Evolutionary conservation across 2,329 filamentous ascomycete species (phyloP).

Genomic region (Xylariomycetidae sp.): DNA sequence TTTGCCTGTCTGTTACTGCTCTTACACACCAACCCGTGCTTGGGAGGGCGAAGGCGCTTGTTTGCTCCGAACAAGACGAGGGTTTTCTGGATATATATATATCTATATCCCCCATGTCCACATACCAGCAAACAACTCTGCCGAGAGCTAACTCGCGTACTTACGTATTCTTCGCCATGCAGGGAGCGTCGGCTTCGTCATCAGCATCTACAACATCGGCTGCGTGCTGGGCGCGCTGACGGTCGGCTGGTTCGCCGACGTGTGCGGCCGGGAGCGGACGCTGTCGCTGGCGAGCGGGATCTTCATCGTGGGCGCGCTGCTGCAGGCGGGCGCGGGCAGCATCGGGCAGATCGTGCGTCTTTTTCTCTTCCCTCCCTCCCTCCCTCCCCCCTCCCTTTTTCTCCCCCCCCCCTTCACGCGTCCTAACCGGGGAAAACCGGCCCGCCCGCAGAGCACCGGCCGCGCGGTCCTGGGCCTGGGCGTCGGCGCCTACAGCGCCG

Average conservation of each 20-base stretch:
- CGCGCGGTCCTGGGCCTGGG: conserved; percentile 23
- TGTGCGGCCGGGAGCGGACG: conserved; percentile 23
- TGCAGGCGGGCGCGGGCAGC: conserved; percentile 19
- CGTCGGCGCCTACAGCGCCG: conserved; percentile 25
- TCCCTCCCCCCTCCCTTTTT: too few relatives aligned
- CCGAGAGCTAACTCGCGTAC: conserved; percentile 2
- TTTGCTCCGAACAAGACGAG: background rate
- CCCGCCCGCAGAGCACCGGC: conserved; percentile 18
- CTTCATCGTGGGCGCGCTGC: conserved; percentile 20
- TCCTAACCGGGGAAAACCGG: too few relatives aligned
- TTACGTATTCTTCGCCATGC: background rate
- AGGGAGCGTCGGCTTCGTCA: conserved; percentile 24
- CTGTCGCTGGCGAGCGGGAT: conserved; percentile 22
- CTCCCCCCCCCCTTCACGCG: too few relatives aligned
- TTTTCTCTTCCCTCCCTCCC: too few relatives aligned
- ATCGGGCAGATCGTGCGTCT: conserved; percentile 17
- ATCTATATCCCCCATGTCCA: too few relatives aligned
- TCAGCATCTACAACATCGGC: conserved; percentile 27
- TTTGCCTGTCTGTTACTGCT: too few relatives aligned
- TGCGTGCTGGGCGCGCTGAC: conserved; percentile 24
- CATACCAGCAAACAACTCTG: too few relatives aligned
- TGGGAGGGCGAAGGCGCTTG: too few relatives aligned
- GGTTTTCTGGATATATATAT: too few relatives aligned
- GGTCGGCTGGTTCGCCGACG: conserved; percentile 22
- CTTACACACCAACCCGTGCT: too few relatives aligned